Percentiles rank a stretch among this genome's conserved stretches.
Conservation (phyloP, 108 stramenopile species). For the Cyclotella choctawhatcheeana region DNA sequence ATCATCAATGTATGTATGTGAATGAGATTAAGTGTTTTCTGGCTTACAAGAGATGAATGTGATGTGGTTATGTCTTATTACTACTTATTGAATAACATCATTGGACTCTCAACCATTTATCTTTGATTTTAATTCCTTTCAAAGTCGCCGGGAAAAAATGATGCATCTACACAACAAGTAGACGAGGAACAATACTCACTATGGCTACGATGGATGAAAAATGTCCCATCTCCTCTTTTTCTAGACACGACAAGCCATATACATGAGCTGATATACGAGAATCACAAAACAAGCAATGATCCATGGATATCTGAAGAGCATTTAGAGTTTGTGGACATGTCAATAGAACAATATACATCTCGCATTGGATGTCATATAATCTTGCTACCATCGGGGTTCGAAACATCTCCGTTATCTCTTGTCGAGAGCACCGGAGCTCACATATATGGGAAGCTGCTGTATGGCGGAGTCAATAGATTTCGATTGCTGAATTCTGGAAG, state of each 20-base stretch:
- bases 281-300: conserved; percentile 23
- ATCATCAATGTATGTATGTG: conserved; percentile 19
- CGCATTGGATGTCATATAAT: conserved; percentile 67
- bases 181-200: conserved; percentile 20
- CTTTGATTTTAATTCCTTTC: not conserved
- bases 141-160: not conserved
- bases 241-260: conserved; percentile 63
- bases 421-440: conserved; percentile 66
- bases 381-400: conserved; percentile 68
- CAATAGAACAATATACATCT: conserved; percentile 56
- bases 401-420: conserved; percentile 54
- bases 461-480: conserved; percentile 77
- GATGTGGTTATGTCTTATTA: not conserved
- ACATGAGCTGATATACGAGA: conserved; percentile 24
- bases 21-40: not conserved
- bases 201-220: conserved; percentile 86
- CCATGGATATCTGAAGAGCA: conserved; percentile 51
- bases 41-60: not conserved
- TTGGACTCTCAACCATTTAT: not conserved
- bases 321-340: conserved; percentile 50
- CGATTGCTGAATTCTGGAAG: conserved; percentile 51
- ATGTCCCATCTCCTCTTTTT: conserved; percentile 62
- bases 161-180: not conserved
- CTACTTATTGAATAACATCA: not conserved
- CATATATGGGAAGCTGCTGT: conserved; percentile 78